Conservation (phyloP, 78 protist genomes). For the Guillardia theta region DNA sequence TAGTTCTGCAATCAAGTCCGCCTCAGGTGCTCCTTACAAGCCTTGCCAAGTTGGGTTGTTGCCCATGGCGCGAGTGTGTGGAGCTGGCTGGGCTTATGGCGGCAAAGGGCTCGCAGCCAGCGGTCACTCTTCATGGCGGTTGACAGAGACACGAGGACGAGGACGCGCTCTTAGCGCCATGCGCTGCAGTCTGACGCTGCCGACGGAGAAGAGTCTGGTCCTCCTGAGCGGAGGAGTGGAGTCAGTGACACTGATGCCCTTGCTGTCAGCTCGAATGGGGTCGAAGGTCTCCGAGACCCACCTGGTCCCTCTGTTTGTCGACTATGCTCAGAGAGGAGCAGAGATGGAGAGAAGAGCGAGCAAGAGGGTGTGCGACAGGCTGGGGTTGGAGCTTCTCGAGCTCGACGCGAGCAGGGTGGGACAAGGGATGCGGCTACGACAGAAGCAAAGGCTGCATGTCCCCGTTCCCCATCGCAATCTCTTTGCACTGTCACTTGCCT, state of each 20-base stretch:
- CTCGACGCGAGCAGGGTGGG: neutral
- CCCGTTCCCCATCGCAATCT: neutral
- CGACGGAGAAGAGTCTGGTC: too few species aligned
- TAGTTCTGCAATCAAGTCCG: too few species aligned
- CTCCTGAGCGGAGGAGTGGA: neutral
- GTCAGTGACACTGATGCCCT: neutral
- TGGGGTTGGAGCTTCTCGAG: neutral
- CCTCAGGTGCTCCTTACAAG: too few species aligned
- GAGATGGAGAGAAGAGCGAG: neutral
- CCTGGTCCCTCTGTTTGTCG: neutral
- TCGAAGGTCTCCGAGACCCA: neutral
- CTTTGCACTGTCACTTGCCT: neutral
- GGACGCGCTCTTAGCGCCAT: too few species aligned
- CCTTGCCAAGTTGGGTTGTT: too few species aligned
- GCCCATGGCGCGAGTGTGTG: too few species aligned
- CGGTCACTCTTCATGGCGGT: too few species aligned
- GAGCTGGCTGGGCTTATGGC: too few species aligned
- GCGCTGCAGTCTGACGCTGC: too few species aligned
- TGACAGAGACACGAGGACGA: too few species aligned
- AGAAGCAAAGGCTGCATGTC: neutral
- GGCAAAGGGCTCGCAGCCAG: too few species aligned
- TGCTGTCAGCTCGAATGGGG: too few species aligned
- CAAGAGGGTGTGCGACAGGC: neutral
- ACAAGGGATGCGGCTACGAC: neutral
- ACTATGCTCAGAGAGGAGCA: neutral